phyloP scores from a whole-genome alignment of 148 eudicot genomes.

The Persicaria maculosa region DNA sequence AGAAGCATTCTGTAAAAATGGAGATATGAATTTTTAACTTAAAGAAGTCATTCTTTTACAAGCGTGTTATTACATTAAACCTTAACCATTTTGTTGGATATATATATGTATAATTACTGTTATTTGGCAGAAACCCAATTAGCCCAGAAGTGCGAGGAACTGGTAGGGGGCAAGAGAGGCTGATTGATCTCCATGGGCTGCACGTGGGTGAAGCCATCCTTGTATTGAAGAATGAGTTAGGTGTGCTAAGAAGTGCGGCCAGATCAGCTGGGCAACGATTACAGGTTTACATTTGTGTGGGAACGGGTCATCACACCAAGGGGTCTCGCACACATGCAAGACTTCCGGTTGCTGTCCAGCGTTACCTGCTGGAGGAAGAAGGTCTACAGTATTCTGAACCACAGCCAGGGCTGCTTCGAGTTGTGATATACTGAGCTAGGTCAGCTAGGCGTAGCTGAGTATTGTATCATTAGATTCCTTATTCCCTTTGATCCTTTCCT shows the following conservation, averaged over 20 bases:
- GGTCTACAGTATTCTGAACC: constrained; percentile 86
- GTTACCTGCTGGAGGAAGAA: constrained; percentile 86
- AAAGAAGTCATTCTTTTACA: background rate
- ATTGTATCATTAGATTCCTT: background rate
- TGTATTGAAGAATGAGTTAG: constrained; percentile 64
- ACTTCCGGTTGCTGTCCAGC: constrained; percentile 83
- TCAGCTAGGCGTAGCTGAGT: background rate
- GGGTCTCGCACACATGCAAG: constrained; percentile 86
- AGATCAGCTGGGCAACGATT: constrained; percentile 58
- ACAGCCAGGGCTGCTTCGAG: constrained; percentile 85
- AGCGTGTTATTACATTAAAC: background rate
- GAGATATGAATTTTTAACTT: background rate
- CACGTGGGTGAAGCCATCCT: constrained; percentile 86
- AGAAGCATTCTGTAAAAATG: background rate
- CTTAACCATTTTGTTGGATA: constrained; percentile 4
- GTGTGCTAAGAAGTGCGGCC: constrained; percentile 53
- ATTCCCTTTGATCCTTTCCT: background rate
- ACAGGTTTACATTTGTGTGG: constrained; percentile 74
- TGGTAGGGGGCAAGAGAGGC: constrained; percentile 60
- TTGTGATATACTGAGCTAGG: constrained; percentile 56
- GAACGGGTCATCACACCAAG: constrained; percentile 90
- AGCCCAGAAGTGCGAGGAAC: constrained; percentile 43
- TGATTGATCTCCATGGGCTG: constrained; percentile 90
- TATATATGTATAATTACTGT: background rate
- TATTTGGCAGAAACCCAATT: constrained; percentile 54